A percentile compares a stretch with the other conserved stretches of the same genome.
Conservation (phyloP, 139 green algal genomes). For the Chlorella sp. region DNA sequence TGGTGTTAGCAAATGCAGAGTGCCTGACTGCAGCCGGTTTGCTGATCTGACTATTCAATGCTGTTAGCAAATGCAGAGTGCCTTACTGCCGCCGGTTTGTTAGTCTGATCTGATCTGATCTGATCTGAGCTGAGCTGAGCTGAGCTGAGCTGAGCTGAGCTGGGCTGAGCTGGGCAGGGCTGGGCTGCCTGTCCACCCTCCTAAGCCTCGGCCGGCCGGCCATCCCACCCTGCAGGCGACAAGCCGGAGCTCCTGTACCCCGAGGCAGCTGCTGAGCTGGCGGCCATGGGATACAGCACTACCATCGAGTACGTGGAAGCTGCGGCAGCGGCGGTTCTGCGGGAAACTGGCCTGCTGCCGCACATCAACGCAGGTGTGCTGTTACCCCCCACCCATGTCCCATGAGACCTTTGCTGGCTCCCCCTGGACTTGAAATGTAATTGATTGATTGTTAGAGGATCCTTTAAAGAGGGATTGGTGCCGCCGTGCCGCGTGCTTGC, state of each 20-base stretch:
- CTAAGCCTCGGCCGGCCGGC: not conserved
- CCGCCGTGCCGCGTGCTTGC: too few relatives aligned
- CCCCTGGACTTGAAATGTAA: too few relatives aligned
- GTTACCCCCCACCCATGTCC: too few relatives aligned
- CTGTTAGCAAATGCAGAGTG: too few relatives aligned
- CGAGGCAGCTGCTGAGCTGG: conserved; percentile 76
- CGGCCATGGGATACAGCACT: conserved; percentile 62
- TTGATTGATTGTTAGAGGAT: too few relatives aligned
- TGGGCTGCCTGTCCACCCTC: not conserved
- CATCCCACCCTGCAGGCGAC: conserved; percentile 65
- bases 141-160: not conserved
- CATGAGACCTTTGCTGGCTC: too few relatives aligned
- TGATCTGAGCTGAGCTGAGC: too few relatives aligned
- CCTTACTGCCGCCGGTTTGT: too few relatives aligned
- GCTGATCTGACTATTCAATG: not conserved
- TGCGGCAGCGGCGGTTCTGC: conserved; percentile 57
- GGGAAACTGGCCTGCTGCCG: conserved; percentile 79
- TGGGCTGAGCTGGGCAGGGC: not conserved
- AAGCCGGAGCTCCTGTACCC: conserved; percentile 83
- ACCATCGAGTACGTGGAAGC: conserved; percentile 85
- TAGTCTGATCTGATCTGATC: too few relatives aligned
- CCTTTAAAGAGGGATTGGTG: too few relatives aligned
- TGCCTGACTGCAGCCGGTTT: too few relatives aligned
- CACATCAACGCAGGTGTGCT: conserved; percentile 88
- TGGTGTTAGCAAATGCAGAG: too few relatives aligned